phyloP scores from a whole-genome alignment of 345 rosid species.

The Dipteronia sinensis region DNA sequence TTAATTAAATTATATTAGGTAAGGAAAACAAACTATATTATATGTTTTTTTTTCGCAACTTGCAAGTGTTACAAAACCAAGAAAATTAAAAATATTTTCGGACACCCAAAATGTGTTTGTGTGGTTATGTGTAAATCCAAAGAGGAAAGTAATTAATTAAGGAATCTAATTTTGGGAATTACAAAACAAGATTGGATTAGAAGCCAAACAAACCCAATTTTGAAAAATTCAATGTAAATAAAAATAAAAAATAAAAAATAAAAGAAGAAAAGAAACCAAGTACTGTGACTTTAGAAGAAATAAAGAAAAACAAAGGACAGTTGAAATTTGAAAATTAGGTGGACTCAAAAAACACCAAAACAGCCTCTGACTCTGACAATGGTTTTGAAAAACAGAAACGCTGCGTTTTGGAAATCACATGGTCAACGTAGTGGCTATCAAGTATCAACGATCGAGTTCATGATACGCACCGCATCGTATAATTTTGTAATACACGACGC shows the following conservation, averaged over 20 bases:
- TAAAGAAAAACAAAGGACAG: neutral
- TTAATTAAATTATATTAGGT: neutral
- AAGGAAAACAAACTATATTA: neutral
- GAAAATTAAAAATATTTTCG: neutral
- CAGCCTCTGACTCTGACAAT: neutral
- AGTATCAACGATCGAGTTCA: neutral
- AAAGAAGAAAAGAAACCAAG: too few relatives aligned
- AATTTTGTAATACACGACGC: neutral
- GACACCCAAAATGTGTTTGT: neutral
- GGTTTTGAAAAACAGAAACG: neutral
- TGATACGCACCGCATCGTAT: neutral
- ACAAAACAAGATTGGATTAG: neutral
- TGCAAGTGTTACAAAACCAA: neutral
- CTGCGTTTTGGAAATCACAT: neutral
- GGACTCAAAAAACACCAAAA: neutral
- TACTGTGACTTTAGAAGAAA: too few relatives aligned
- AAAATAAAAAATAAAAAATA: too few relatives aligned
- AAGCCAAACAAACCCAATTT: neutral
- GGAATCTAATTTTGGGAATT: conserved; percentile 22
- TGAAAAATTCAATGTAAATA: conserved; percentile 2
- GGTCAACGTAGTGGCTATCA: neutral
- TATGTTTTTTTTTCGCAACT: too few relatives aligned
- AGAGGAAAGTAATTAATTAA: neutral
- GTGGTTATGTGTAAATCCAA: neutral
- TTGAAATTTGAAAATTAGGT: neutral